Percentiles rank a stretch among this genome's conserved stretches.
phyloP scores from a whole-genome alignment of 2,329 filamentous ascomycete species.

The Verticillium isaacii region DNA sequence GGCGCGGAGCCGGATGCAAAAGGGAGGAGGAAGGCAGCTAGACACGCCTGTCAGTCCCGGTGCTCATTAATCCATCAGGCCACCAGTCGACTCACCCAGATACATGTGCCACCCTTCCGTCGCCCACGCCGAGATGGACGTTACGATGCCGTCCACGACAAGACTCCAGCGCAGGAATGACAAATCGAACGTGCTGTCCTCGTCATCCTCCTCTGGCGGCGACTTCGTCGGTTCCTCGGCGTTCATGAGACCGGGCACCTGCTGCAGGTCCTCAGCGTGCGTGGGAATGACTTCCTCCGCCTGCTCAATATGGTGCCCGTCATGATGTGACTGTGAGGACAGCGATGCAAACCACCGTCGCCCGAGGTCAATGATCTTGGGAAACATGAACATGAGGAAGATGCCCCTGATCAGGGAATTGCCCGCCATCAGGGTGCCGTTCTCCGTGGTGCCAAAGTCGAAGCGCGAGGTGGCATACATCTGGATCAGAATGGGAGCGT shows the following conservation, averaged over 20 bases:
- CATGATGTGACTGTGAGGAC: background rate
- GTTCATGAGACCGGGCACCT: conserved; percentile 30
- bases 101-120: conserved; percentile 65
- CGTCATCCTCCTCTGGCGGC: conserved; percentile 28
- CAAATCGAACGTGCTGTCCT: conserved; percentile 58
- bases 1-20: conserved; percentile 66
- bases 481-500: conserved; percentile 57
- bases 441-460: conserved; percentile 49
- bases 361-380: conserved; percentile 45
- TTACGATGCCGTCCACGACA: conserved; percentile 59
- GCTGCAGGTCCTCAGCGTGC: conserved; percentile 34
- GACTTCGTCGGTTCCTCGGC: conserved; percentile 39
- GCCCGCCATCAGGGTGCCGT: conserved; percentile 52
- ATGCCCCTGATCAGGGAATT: conserved; percentile 49
- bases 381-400: conserved; percentile 51
- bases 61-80: background rate
- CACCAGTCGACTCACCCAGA: conserved; percentile 33
- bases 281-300: conserved; percentile 25
- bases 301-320: background rate
- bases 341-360: conserved; percentile 25
- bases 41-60: background rate
- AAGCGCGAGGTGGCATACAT: conserved; percentile 54
- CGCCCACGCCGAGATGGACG: conserved; percentile 57
- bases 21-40: conserved; percentile 58
- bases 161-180: conserved; percentile 63